Evolutionary conservation across 257 asterid genomes (phyloP).

Genomic region (Coffea eugenioides): DNA sequence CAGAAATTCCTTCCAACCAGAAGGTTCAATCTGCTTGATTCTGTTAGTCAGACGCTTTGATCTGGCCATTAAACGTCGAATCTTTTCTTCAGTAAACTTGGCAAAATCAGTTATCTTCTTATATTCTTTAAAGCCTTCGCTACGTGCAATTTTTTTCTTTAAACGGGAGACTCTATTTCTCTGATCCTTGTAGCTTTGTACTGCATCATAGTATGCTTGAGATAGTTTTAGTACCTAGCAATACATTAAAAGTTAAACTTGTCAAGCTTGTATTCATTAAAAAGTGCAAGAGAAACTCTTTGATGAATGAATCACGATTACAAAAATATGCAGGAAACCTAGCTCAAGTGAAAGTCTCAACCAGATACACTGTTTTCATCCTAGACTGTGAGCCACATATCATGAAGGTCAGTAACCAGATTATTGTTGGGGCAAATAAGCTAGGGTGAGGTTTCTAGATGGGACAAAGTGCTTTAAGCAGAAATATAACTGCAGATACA

Average conservation of each 20-base stretch:
- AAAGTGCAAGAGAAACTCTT: constrained; percentile 9
- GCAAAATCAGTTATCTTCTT: constrained; percentile 75
- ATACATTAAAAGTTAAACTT: constrained; percentile 18
- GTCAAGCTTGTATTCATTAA: constrained; percentile 20
- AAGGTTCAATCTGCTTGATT: constrained; percentile 93
- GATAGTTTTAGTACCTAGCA: constrained; percentile 60
- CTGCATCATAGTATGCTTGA: constrained; percentile 66
- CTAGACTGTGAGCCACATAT: not conserved
- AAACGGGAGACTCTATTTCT: constrained; percentile 78
- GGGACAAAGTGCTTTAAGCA: not conserved
- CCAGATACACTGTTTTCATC: not conserved
- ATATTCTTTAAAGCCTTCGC: constrained; percentile 88
- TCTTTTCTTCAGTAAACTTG: constrained; percentile 83
- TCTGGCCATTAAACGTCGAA: constrained; percentile 76
- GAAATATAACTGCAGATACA: not conserved
- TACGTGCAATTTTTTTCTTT: constrained; percentile 79
- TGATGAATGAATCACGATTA: not conserved
- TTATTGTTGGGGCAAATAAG: not conserved
- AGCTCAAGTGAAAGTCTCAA: not conserved
- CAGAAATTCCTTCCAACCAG: constrained; percentile 99
- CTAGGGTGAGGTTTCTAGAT: not conserved
- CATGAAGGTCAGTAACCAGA: not conserved
- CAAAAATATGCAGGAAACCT: too few species aligned
- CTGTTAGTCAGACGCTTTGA: constrained; percentile 73
- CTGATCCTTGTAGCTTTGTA: constrained; percentile 84